phyloP scores from a whole-genome alignment of 1,284 basidiomycete species.

The Marasmius fiardii region DNA sequence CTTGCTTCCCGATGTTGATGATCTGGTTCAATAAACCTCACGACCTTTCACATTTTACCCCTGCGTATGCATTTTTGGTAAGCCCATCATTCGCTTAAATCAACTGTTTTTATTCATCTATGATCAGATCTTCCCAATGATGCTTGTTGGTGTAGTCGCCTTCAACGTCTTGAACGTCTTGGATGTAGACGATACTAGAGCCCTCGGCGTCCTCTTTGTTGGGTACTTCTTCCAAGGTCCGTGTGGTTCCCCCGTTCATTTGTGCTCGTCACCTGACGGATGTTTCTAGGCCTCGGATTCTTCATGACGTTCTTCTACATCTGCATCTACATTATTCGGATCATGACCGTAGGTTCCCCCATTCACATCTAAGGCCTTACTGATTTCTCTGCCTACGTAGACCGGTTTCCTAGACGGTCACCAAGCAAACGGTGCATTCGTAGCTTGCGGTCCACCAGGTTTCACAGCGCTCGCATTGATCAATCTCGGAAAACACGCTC shows the following conservation, averaged over 20 bases:
- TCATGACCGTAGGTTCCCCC: slow-evolving; percentile 35
- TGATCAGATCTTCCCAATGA: slow-evolving; percentile 53
- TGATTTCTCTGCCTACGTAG: slow-evolving; percentile 18
- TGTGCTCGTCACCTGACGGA: slow-evolving; percentile 6
- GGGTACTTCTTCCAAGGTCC: slow-evolving; percentile 49
- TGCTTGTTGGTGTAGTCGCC: slow-evolving; percentile 47
- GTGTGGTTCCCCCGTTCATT: slow-evolving; percentile 1
- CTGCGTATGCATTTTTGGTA: slow-evolving; percentile 46
- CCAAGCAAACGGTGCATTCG: slow-evolving; percentile 48
- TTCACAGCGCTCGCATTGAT: slow-evolving; percentile 47
- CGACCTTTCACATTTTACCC: slow-evolving; percentile 41
- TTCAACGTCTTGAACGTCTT: slow-evolving; percentile 42
- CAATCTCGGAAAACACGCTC: slow-evolving; percentile 38
- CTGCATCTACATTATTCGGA: slow-evolving; percentile 47
- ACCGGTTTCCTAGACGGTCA: slow-evolving; percentile 49
- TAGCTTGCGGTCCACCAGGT: slow-evolving; percentile 44
- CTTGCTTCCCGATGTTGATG: slow-evolving; percentile 48
- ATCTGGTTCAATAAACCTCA: slow-evolving; percentile 50
- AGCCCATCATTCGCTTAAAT: slow-evolving; percentile 12
- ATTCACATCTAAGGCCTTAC: neutral
- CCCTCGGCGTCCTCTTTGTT: slow-evolving; percentile 38
- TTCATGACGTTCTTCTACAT: slow-evolving; percentile 52
- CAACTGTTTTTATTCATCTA: too few relatives aligned
- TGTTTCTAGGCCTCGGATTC: slow-evolving; percentile 37
- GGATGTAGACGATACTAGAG: slow-evolving; percentile 29